A percentile compares a stretch with the other conserved stretches of the same genome.
These are phyloP conservation scores for Suillus weaverae DNA, from an alignment of 768 basidiomycete genomes.

Conservation along the genomic window DNA sequence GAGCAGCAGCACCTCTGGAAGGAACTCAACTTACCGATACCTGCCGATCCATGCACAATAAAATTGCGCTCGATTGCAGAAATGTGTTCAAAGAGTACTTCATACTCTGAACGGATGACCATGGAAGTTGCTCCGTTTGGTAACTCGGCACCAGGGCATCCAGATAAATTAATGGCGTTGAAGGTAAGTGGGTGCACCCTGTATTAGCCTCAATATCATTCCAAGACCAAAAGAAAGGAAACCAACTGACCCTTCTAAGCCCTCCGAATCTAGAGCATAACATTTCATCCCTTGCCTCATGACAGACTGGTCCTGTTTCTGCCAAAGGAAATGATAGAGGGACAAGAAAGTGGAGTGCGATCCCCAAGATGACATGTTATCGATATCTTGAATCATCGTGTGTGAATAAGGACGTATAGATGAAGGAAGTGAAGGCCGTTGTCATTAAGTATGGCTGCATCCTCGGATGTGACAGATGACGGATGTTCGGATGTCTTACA, in stretches of 20 bases:
- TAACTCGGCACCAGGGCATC: neutral
- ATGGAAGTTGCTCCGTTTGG: conserved; percentile 2
- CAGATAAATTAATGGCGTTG: neutral
- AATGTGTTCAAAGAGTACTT: neutral
- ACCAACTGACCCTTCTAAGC: neutral
- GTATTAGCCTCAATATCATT: neutral
- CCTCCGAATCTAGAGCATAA: neutral
- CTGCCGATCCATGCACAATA: neutral
- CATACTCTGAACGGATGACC: conserved; percentile 2
- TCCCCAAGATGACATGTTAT: neutral
- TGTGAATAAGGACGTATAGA: neutral
- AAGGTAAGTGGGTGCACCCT: neutral
- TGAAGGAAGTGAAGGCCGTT: neutral
- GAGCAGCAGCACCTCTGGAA: neutral
- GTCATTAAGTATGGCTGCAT: neutral
- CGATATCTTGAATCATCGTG: neutral
- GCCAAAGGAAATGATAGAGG: conserved; percentile 1
- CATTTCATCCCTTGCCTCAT: neutral
- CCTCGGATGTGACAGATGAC: neutral
- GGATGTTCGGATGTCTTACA: neutral
- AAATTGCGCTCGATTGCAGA: neutral
- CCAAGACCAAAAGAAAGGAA: neutral
- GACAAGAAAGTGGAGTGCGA: neutral
- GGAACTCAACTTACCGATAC: neutral
- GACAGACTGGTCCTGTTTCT: neutral